Conservation (phyloP, 2,329 filamentous ascomycete genomes). For the Phyllosticta ampelicida region DNA sequence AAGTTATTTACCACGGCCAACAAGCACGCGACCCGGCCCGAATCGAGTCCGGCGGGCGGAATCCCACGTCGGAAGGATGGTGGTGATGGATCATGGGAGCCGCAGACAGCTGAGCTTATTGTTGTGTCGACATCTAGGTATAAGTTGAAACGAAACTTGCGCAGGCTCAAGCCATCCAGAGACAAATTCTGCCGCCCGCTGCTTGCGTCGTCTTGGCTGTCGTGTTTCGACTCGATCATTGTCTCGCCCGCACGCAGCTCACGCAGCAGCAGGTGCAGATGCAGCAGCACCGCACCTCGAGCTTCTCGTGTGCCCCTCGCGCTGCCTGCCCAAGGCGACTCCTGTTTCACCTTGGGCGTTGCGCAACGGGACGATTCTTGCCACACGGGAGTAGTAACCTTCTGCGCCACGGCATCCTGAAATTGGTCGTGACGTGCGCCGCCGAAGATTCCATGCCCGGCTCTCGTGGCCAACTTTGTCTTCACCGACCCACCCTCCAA, state of each 20-base stretch:
- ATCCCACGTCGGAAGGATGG: background rate
- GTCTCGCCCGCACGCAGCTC: background rate
- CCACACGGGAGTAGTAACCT: background rate
- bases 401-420: background rate
- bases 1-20: background rate
- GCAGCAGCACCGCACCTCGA: background rate
- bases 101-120: background rate
- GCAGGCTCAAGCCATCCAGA: background rate
- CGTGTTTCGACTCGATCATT: background rate
- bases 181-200: background rate
- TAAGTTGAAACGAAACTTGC: background rate
- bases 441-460: background rate
- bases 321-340: background rate
- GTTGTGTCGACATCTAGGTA: background rate
- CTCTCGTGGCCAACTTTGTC: background rate
- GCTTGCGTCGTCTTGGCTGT: background rate
- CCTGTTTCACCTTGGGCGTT: conserved; percentile 10
- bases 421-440: background rate
- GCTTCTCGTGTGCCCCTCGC: background rate
- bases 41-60: background rate
- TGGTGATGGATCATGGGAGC: background rate
- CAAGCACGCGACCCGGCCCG: background rate
- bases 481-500: background rate
- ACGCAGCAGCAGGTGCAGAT: background rate
- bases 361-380: conserved; percentile 2